A percentile compares a stretch with the other conserved stretches of the same genome.
Conservation (phyloP, 2,329 filamentous ascomycete species). For the Graphilbum sp. region DNA sequence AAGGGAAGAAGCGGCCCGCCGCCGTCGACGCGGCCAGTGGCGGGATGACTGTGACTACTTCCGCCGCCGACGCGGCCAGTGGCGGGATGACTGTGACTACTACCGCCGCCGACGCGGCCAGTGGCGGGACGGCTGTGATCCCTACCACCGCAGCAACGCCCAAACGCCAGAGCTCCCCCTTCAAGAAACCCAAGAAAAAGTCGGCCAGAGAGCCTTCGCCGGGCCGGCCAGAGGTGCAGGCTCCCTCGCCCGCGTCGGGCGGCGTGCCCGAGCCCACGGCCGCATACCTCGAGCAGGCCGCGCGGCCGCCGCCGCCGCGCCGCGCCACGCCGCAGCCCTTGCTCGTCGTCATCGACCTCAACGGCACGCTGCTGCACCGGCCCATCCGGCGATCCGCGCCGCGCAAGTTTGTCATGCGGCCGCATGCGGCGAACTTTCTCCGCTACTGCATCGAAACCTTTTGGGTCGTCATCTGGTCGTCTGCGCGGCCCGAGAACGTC, state of each 20-base stretch:
- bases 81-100: too few relatives aligned
- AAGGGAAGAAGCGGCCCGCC: too few relatives aligned
- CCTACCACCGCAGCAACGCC: too few relatives aligned
- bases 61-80: too few relatives aligned
- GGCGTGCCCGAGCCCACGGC: slow-evolving; percentile 43
- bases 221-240: neutral
- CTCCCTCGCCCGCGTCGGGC: slow-evolving; percentile 28
- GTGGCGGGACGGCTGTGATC: too few relatives aligned
- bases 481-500: slow-evolving; percentile 61
- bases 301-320: slow-evolving; percentile 7
- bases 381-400: slow-evolving; percentile 29
- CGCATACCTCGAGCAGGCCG: slow-evolving; percentile 43
- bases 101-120: too few relatives aligned
- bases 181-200: too few relatives aligned
- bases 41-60: too few relatives aligned
- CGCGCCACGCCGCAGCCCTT: slow-evolving; percentile 39
- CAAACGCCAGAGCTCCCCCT: too few relatives aligned
- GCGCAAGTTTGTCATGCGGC: slow-evolving; percentile 46
- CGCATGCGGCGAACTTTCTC: slow-evolving; percentile 53
- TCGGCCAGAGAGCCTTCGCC: too few relatives aligned
- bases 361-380: slow-evolving; percentile 74
- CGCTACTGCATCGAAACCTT: slow-evolving; percentile 59
- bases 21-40: too few relatives aligned
- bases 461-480: slow-evolving; percentile 80
- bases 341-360: slow-evolving; percentile 79